phyloP scores from a whole-genome alignment of 2,329 filamentous ascomycete species.

The Seiridium unicorne region DNA sequence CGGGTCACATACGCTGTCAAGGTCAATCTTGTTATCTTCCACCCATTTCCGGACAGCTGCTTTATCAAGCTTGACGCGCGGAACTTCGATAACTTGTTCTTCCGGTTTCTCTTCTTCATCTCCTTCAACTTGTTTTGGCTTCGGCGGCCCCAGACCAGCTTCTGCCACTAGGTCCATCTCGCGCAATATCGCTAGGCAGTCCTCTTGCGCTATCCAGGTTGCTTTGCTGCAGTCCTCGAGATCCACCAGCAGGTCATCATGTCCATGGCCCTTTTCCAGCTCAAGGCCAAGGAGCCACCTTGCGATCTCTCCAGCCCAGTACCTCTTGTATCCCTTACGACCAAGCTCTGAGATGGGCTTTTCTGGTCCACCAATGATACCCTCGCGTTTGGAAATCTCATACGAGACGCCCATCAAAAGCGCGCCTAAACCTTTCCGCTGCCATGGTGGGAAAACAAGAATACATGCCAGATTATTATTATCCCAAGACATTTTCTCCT shows the following conservation, averaged over 20 bases:
- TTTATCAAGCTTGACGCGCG: constrained; percentile 52
- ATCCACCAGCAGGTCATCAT: constrained; percentile 53
- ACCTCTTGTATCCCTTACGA: constrained; percentile 76
- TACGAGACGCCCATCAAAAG: constrained; percentile 92
- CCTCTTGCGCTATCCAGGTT: constrained; percentile 83
- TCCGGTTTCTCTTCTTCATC: constrained; percentile 22
- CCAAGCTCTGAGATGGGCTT: constrained; percentile 89
- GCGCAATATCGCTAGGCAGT: constrained; percentile 74
- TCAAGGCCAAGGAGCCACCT: constrained; percentile 58
- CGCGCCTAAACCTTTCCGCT: constrained; percentile 83
- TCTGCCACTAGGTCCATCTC: constrained; percentile 74
- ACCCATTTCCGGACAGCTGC: constrained; percentile 66
- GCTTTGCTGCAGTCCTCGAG: constrained; percentile 70
- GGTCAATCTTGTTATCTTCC: constrained; percentile 55
- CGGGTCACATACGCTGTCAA: constrained; percentile 68
- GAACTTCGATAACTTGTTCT: constrained; percentile 30
- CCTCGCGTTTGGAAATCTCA: constrained; percentile 82
- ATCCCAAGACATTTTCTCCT: constrained; percentile 98
- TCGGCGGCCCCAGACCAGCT: constrained; percentile 46
- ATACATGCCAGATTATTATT: constrained; percentile 98
- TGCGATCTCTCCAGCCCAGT: constrained; percentile 83
- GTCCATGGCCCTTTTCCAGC: constrained; percentile 8
- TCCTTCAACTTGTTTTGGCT: constrained; percentile 18
- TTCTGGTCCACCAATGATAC: constrained; percentile 85
- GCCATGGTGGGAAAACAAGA: constrained; percentile 92